These are phyloP conservation scores for Parachaetomium inaequale DNA, from an alignment of 495 filamentous ascomycete genomes.

Conservation along the genomic window DNA sequence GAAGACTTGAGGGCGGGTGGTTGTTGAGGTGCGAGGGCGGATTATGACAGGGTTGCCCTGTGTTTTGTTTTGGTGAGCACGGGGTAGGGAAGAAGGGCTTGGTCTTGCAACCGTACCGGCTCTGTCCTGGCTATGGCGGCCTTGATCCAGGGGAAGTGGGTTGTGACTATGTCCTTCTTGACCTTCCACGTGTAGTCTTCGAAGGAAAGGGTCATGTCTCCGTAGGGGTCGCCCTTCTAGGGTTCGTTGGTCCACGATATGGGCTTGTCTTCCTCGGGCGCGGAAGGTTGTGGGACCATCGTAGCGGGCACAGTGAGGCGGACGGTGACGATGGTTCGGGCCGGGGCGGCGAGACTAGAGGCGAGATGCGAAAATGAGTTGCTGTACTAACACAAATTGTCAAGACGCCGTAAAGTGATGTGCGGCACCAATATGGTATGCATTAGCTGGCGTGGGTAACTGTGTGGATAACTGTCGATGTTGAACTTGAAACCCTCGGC, in stretches of 20 bases:
- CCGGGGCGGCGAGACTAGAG: not conserved
- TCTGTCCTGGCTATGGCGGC: not conserved
- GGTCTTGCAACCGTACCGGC: not conserved
- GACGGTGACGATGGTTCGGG: not conserved
- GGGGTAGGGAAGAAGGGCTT: too few relatives aligned
- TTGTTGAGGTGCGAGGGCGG: not conserved
- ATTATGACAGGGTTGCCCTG: not conserved
- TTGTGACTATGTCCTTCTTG: not conserved
- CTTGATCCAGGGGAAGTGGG: not conserved
- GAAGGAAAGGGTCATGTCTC: slow-evolving; percentile 4
- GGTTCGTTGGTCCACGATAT: not conserved
- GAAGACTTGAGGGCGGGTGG: not conserved
- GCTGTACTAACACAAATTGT: not conserved
- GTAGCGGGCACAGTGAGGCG: not conserved
- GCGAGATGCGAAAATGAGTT: not conserved
- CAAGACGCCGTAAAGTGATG: not conserved
- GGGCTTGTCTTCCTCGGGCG: not conserved
- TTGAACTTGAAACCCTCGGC: not conserved
- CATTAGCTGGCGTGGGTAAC: not conserved
- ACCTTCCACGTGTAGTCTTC: slow-evolving; percentile 1
- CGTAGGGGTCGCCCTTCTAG: slow-evolving; percentile 9
- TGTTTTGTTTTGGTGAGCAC: not conserved
- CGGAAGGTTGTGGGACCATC: not conserved
- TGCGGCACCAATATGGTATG: not conserved
- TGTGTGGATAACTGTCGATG: not conserved